A percentile compares a stretch with the other conserved stretches of the same genome.
These are phyloP conservation scores for Tetracladium maxilliforme DNA, from an alignment of 2,329 filamentous ascomycete genomes.

Conservation along the genomic window DNA sequence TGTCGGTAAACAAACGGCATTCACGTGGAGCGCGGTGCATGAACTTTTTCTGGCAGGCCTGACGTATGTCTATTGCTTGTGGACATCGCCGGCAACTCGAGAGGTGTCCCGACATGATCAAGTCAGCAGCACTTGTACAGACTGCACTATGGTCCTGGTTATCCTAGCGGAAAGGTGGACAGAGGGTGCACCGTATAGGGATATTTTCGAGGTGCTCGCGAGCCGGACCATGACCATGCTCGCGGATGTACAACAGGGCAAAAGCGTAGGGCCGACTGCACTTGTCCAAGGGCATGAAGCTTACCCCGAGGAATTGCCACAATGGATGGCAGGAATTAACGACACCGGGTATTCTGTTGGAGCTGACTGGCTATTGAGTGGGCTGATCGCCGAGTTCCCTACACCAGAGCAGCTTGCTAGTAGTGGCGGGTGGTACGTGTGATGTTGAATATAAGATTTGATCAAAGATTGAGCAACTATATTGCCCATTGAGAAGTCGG, in stretches of 20 bases:
- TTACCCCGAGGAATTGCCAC: background rate
- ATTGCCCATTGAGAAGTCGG: too few species aligned
- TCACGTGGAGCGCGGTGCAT: constrained; percentile 10
- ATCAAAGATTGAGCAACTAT: too few species aligned
- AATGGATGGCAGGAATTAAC: constrained; percentile 1
- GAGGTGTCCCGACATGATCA: constrained; percentile 4
- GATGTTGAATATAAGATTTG: too few species aligned
- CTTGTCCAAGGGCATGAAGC: background rate
- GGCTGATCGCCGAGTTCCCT: constrained; percentile 1
- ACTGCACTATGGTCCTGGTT: constrained; percentile 14
- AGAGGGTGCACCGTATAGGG: constrained; percentile 14
- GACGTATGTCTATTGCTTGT: constrained; percentile 17
- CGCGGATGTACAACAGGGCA: too few species aligned
- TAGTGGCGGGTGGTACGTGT: too few species aligned
- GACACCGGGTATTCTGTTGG: background rate
- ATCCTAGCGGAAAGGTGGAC: constrained; percentile 16
- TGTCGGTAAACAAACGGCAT: constrained; percentile 5
- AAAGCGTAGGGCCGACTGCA: background rate
- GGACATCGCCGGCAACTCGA: constrained; percentile 11
- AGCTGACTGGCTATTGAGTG: constrained; percentile 1
- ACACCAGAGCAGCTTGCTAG: too few species aligned
- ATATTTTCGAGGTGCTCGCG: constrained; percentile 16
- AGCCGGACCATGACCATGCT: constrained; percentile 10
- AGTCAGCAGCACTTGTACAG: constrained; percentile 12
- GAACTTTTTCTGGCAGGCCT: constrained; percentile 11